Conservation (phyloP, 2,329 filamentous ascomycete species). For the Niveomyces coronatus region DNA sequence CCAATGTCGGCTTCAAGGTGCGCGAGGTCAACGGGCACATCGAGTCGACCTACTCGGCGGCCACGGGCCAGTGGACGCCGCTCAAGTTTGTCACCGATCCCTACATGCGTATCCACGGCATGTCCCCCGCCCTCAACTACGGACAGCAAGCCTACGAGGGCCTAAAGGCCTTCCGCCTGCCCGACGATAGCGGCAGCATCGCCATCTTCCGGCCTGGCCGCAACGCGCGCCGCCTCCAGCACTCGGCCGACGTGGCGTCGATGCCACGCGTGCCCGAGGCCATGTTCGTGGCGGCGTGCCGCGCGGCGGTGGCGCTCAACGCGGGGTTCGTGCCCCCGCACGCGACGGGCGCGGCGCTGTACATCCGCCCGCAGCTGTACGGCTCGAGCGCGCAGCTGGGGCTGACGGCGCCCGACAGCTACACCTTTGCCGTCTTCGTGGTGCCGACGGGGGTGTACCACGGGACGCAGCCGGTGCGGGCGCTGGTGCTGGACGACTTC, state of each 20-base stretch:
- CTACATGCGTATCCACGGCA: constrained; percentile 81
- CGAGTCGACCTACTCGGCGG: constrained; percentile 70
- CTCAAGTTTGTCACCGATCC: constrained; percentile 75
- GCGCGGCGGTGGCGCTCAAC: constrained; percentile 76
- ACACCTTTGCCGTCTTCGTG: constrained; percentile 83
- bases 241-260: constrained; percentile 73
- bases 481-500: constrained; percentile 83
- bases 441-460: constrained; percentile 92
- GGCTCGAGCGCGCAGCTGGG: constrained; percentile 81
- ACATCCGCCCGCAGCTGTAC: constrained; percentile 81
- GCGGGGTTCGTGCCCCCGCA: constrained; percentile 87
- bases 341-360: constrained; percentile 81
- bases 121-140: constrained; percentile 93
- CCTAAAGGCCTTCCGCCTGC: constrained; percentile 87
- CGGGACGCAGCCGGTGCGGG: constrained; percentile 77
- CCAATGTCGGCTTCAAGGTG: constrained; percentile 83
- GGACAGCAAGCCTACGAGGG: constrained; percentile 97
- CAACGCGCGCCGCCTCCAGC: constrained; percentile 76
- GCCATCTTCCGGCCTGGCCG: constrained; percentile 79
- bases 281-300: constrained; percentile 65
- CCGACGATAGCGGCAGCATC: constrained; percentile 54
- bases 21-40: constrained; percentile 95
- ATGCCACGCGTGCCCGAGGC: constrained; percentile 70
- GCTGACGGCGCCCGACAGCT: constrained; percentile 79
- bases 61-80: constrained; percentile 65